A percentile compares a stretch with the other conserved stretches of the same genome.
Evolutionary conservation across 768 basidiomycete genomes (phyloP).

Genomic region (Phlegmacium glaucopus): DNA sequence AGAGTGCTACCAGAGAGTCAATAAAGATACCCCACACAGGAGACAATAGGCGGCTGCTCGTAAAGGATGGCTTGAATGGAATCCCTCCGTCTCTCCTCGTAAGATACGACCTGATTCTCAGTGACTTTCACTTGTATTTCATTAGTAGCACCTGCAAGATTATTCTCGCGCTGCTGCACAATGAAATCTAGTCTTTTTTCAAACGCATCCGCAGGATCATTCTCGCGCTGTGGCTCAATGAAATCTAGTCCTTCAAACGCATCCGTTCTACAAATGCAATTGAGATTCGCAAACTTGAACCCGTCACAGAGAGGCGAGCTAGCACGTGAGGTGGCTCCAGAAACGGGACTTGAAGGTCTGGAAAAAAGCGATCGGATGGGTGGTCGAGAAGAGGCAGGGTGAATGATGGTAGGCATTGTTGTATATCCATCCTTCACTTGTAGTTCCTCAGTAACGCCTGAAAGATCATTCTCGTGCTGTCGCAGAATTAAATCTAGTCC

Average conservation of each 20-base stretch:
- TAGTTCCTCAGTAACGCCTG: background rate
- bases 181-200: slow-evolving; percentile 12
- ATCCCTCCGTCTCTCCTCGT: slow-evolving; percentile 12
- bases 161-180: slow-evolving; percentile 3
- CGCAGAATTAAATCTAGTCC: slow-evolving; percentile 8
- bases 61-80: slow-evolving; percentile 10
- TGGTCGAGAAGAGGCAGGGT: slow-evolving; percentile 1
- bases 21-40: background rate
- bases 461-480: slow-evolving; percentile 2
- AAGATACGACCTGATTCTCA: background rate
- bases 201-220: slow-evolving; percentile 8
- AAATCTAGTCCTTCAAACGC: slow-evolving; percentile 12
- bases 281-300: slow-evolving; percentile 5
- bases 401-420: slow-evolving; percentile 14
- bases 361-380: background rate
- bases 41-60: background rate
- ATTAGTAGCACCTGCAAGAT: background rate
- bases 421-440: slow-evolving; percentile 8
- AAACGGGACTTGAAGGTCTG: background rate
- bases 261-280: slow-evolving; percentile 5
- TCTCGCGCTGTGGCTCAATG: slow-evolving; percentile 5
- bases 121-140: slow-evolving; percentile 2
- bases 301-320: background rate
- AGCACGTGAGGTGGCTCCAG: background rate
- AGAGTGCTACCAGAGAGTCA: no score